Base-by-base conservation (phyloP, 306 rosid genomes). In the Pachyrhizus erosus region DNA sequence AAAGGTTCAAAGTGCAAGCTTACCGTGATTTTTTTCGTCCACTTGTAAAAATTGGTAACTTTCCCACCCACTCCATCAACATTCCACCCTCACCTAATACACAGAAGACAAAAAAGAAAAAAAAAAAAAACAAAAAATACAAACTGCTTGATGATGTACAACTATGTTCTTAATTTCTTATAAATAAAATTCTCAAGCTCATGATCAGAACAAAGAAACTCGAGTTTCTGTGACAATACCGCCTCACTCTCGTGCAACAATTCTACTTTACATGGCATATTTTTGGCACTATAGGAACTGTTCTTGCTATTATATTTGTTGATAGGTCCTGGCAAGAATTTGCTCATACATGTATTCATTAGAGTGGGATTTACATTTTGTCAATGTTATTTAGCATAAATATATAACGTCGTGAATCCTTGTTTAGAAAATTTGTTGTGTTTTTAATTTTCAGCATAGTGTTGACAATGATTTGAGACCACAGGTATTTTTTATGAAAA, bases 21-120 rank as follows among this genome's bases (percentile, higher is more conserved):
- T 62, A 37, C 69, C 70, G 75, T 74, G 81, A 81, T 33, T 21
- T 17, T 77, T 76, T 78, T 82, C 42, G 5, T 31, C 67, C 11
- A 86, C 82, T 77, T 61, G 39, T 67, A 31, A 70, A 79, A 77
- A 39, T 12, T 71, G 72, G 70, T 33, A 72, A 52, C 77, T 71
- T 78, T 73, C 51, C 84, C 70, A 74, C 83, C 91, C 77, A 87
- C 90, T 75, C 88, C 76, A 82, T 77, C 48, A 23, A 57, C 69
- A 70, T 61, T 61, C 70, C 75, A 52, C 61, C 80, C 20, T 66
- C 58, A 81, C 84, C 81, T 57, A 78, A 85, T 84, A 76, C 76
- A 78, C 75, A 31, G 46, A 18, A 62, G 23, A 45, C 43, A 51
- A 68, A 39, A 11, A 18, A 65, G 14, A 34, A 34, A 5, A 2